Evolutionary conservation across 2,329 filamentous ascomycete genomes (phyloP), one percentile per base, ranked within the genome.

Genomic region (Arthrocladium fulminans): DNA sequence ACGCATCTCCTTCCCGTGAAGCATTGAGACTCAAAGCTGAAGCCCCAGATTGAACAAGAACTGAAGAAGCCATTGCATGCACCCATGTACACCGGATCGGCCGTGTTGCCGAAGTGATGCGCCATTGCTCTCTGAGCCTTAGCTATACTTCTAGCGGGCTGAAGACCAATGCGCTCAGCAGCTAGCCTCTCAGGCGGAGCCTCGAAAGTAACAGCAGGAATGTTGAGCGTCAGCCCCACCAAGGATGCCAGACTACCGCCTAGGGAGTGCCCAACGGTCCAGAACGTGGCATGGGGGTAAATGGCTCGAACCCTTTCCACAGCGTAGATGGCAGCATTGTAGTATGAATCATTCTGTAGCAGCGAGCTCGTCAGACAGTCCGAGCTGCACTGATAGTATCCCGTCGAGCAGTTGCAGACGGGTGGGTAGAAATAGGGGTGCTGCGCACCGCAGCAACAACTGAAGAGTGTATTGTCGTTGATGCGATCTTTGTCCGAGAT

Each of bases 401-500:
- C 52, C 2, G 46, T 54, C n/a, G 49, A 23, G 39, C 55, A 57
- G 23, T 49, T 35, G 40, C 55, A 57, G 12, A 57, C 55, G 2
- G 48, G 47, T 15, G 48, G 32, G 23, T 55, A 57, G 41, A 41
- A 40, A 39, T 49, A 56, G 19, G 51, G 53, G 27, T 55, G 44
- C 35, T 57, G 55, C 1, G 47, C 44, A 12, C 47, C 52, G 47
- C 53, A 58, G 47, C 54, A 56, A 35, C 54, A 57, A 34, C 54
- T 54, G 49, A 55, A 56, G n/a, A 58, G 49, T 5, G 46, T 45
- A 27, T 57, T 55, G 39, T 57, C 56, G 43, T 56, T 58, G 9
- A 55, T 35, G 2, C 48, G 25, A 42, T 56, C 54, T 20, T 48
- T 47, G 15, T 30, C 45, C 9, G 25, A 47, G 32, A 37, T 45